Conservation (phyloP, 129 eudicot genomes). For the Flaveria sonorensis region DNA sequence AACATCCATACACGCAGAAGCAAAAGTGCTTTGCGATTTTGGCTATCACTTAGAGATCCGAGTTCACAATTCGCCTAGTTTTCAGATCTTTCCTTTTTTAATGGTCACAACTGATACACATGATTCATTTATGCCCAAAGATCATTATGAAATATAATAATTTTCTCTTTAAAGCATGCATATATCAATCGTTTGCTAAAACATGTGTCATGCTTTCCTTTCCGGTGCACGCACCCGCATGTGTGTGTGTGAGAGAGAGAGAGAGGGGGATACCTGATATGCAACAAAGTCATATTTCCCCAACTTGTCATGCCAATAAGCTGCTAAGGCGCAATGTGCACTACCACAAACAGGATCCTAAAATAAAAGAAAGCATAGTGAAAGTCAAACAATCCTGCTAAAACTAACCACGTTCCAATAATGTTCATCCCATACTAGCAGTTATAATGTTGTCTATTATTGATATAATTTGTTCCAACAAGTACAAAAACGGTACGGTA, state of each 20-base stretch:
- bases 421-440: neutral
- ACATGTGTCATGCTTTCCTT: neutral
- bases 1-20: too few species aligned
- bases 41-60: neutral
- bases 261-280: conserved; percentile 50
- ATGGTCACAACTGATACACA: neutral
- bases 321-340: conserved; percentile 82
- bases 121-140: neutral
- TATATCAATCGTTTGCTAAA: neutral
- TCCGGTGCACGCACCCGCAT: neutral
- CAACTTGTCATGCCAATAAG: conserved; percentile 80
- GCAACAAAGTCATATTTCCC: conserved; percentile 74
- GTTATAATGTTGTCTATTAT: neutral
- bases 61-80: neutral
- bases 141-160: neutral
- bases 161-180: neutral
- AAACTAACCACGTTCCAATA: conserved; percentile 3
- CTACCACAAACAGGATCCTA: conserved; percentile 96
- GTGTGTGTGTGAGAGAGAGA: conserved; percentile 8
- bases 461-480: neutral
- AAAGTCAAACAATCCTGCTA: conserved; percentile 12
- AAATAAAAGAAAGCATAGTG: conserved; percentile 1
- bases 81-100: neutral
- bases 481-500: neutral
- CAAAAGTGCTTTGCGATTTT: too few species aligned